Evolutionary conservation across 1,284 basidiomycete species (phyloP).

Genomic region (Phenoliferia sp.): DNA sequence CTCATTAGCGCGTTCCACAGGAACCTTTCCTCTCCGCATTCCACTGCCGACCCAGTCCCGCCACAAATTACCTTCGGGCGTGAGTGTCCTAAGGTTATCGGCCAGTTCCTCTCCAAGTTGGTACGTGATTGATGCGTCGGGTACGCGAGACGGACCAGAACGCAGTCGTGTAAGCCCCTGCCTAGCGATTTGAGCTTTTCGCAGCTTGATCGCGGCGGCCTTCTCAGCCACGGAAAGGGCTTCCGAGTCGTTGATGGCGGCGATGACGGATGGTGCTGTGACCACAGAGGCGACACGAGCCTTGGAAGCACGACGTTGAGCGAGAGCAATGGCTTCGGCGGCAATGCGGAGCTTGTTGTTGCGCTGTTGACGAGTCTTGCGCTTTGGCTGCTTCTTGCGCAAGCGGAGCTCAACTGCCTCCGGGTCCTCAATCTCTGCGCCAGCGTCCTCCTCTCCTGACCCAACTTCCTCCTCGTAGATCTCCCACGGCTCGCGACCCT

Average conservation of each 20-base stretch:
- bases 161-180: conserved; percentile 53
- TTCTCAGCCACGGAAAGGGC: conserved; percentile 47
- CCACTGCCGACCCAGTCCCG: conserved; percentile 35
- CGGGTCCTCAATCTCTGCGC: conserved; percentile 38
- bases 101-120: conserved; percentile 88
- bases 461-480: conserved; percentile 50
- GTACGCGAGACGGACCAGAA: conserved; percentile 71
- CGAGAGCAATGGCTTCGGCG: conserved; percentile 40
- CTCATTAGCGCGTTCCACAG: conserved; percentile 34
- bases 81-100: conserved; percentile 77
- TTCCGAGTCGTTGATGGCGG: conserved; percentile 47
- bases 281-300: conserved; percentile 56
- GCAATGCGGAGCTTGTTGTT: conserved; percentile 60
- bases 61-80: conserved; percentile 46
- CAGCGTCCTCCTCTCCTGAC: conserved; percentile 44
- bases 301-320: conserved; percentile 50
- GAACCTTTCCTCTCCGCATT: conserved; percentile 33
- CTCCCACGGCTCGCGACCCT: conserved; percentile 43
- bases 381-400: conserved; percentile 51
- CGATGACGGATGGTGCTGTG: conserved; percentile 53
- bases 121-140: conserved; percentile 66
- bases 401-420: conserved; percentile 38
- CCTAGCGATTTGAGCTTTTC: conserved; percentile 48
- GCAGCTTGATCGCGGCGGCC: conserved; percentile 43
- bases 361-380: conserved; percentile 55